Evolutionary conservation across 2,329 filamentous ascomycete species (phyloP).

Genomic region (Akanthomyces uredinophilus): DNA sequence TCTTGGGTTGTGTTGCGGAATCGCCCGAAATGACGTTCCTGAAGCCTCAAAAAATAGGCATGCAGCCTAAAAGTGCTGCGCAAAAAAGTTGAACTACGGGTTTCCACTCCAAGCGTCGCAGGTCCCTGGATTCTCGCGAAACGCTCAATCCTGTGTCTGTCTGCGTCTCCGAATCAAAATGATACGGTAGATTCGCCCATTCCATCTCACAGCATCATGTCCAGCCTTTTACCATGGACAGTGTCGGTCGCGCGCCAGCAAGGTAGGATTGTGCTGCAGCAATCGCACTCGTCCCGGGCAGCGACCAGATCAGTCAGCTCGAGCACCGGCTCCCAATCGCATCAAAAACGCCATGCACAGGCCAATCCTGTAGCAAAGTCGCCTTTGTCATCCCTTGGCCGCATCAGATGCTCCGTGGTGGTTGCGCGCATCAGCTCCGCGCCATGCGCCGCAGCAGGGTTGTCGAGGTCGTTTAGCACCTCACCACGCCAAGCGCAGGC

Average conservation of each 20-base stretch:
- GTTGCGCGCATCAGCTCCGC: not conserved
- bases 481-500: not conserved
- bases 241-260: slow-evolving; percentile 11
- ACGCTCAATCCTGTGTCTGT: not conserved
- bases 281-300: not conserved
- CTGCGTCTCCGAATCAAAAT: not conserved
- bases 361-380: not conserved
- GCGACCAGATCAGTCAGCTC: not conserved
- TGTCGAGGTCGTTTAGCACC: not conserved
- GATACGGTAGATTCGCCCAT: not conserved
- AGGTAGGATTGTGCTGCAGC: slow-evolving; percentile 1
- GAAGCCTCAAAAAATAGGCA: slow-evolving; percentile 11
- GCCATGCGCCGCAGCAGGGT: not conserved
- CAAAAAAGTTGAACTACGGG: not conserved
- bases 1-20: not conserved
- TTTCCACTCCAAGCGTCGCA: not conserved
- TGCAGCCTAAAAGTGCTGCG: not conserved
- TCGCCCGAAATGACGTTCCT: not conserved
- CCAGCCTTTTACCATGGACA: slow-evolving; percentile 5
- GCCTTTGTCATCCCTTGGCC: not conserved
- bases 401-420: not conserved
- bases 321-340: not conserved
- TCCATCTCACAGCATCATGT: not conserved
- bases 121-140: not conserved
- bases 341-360: not conserved